Evolutionary conservation across 148 eudicot species (phyloP).

Genomic region (Dysphania ambrosioides): DNA sequence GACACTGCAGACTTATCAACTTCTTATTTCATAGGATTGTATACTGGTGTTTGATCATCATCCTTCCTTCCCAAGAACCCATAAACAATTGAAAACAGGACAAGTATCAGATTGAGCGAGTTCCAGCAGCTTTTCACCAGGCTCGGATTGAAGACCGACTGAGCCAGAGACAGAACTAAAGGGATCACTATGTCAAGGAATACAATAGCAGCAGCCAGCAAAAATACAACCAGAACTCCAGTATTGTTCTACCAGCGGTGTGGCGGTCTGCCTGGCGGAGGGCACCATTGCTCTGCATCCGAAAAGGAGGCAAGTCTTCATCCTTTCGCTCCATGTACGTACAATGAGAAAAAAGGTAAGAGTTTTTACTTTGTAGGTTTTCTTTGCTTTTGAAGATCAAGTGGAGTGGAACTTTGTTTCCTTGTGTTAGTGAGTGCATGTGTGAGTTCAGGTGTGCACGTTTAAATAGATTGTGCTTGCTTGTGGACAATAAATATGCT

Average conservation of each 20-base stretch:
- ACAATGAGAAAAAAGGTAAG: no score
- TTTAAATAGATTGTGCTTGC: slow-evolving; percentile 32
- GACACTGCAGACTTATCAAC: slow-evolving; percentile 18
- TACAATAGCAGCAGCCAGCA: slow-evolving; percentile 29
- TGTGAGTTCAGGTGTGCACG: slow-evolving; percentile 12
- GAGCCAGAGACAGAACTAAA: slow-evolving; percentile 40
- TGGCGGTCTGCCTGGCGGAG: no score
- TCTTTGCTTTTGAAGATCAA: slow-evolving; percentile 8
- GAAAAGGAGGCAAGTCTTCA: slow-evolving; percentile 37
- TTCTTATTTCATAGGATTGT: slow-evolving; percentile 25
- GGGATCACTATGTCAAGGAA: slow-evolving; percentile 38
- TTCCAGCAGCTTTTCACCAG: slow-evolving; percentile 74
- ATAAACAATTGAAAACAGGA: slow-evolving; percentile 62
- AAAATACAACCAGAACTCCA: slow-evolving; percentile 32
- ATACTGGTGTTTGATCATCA: slow-evolving; percentile 29
- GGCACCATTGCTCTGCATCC: slow-evolving; percentile 28
- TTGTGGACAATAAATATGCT: slow-evolving; percentile 22
- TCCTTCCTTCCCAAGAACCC: slow-evolving; percentile 61
- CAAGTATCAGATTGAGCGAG: slow-evolving; percentile 61
- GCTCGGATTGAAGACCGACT: slow-evolving; percentile 51
- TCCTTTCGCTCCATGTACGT: slow-evolving; percentile 25
- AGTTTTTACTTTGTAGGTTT: background rate
- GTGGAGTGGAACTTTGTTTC: slow-evolving; percentile 5
- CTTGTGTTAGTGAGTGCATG: no score
- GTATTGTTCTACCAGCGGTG: slow-evolving; percentile 25